These are phyloP conservation scores for Pseudogymnoascus verrucosus DNA, from an alignment of 2,329 filamentous ascomycete genomes.

Conservation along the genomic window DNA sequence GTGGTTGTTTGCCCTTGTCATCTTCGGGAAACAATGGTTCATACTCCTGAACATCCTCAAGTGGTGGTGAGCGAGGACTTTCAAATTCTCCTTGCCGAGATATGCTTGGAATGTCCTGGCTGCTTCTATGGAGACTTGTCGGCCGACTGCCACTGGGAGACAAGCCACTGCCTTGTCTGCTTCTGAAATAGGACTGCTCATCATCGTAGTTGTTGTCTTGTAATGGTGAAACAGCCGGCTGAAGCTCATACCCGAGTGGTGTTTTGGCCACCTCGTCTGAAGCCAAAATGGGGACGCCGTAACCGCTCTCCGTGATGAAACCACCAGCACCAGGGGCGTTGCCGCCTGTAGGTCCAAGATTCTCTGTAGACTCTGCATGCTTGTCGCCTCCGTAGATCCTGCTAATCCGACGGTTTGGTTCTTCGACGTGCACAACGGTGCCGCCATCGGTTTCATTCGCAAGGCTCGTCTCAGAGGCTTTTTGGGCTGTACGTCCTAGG, in stretches of 20 bases:
- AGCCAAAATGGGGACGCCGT: slow-evolving; percentile 75
- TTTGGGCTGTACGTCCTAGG: slow-evolving; percentile 28
- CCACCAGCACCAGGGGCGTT: slow-evolving; percentile 36
- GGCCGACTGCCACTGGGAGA: slow-evolving; percentile 34
- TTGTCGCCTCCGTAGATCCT: slow-evolving; percentile 34
- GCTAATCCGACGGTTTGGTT: slow-evolving; percentile 42
- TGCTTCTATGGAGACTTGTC: slow-evolving; percentile 54
- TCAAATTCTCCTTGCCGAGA: slow-evolving; percentile 13
- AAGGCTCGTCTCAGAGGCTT: slow-evolving; percentile 30
- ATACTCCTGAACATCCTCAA: slow-evolving; percentile 88
- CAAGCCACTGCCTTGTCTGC: slow-evolving; percentile 34
- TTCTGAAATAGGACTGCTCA: slow-evolving; percentile 40
- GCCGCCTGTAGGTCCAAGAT: slow-evolving; percentile 38
- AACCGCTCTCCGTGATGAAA: slow-evolving; percentile 51
- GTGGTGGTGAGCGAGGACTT: slow-evolving; percentile 54
- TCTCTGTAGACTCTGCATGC: slow-evolving; percentile 39
- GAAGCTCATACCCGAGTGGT: slow-evolving; percentile 54
- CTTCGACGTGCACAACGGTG: slow-evolving; percentile 67
- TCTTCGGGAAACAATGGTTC: slow-evolving; percentile 90
- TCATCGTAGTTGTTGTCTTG: slow-evolving; percentile 53
- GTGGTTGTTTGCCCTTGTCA: slow-evolving; percentile 44
- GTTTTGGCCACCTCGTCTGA: slow-evolving; percentile 78
- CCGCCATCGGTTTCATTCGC: slow-evolving; percentile 22
- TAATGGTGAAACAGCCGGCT: slow-evolving; percentile 74
- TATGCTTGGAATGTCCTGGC: slow-evolving; percentile 46